phyloP scores from a whole-genome alignment of 495 filamentous ascomycete species.

The Venustampulla echinocandica region DNA sequence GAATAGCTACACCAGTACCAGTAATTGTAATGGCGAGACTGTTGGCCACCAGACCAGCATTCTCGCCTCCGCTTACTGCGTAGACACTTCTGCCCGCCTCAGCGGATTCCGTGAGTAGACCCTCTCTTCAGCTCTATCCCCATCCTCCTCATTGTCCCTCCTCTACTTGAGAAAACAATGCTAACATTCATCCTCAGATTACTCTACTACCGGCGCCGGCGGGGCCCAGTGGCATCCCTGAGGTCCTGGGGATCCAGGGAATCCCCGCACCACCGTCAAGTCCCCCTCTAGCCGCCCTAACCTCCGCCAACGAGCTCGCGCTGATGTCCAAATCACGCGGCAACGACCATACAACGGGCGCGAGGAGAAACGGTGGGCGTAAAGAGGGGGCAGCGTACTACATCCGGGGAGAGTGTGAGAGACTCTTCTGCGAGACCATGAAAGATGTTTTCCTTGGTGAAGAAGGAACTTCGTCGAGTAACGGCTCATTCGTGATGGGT shows the following conservation, averaged over 20 bases:
- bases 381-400: constrained; percentile 85
- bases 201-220: constrained; percentile 80
- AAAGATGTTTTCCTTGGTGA: constrained; percentile 90
- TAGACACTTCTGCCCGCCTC: constrained; percentile 44
- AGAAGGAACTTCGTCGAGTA: constrained; percentile 59
- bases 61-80: constrained; percentile 78
- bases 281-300: constrained; percentile 68
- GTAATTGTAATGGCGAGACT: constrained; percentile 53
- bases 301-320: constrained; percentile 50
- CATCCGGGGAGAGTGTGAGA: constrained; percentile 99
- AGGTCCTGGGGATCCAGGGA: constrained; percentile 72
- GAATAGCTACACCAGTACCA: constrained; percentile 62
- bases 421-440: constrained; percentile 96
- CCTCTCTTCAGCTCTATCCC: not conserved
- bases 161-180: not conserved
- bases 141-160: not conserved
- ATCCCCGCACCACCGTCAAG: constrained; percentile 67
- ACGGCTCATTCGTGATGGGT: constrained; percentile 68
- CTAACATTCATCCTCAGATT: constrained; percentile 38
- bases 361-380: constrained; percentile 34
- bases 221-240: constrained; percentile 95
- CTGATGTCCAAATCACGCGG: constrained; percentile 34
- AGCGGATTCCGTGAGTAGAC: constrained; percentile 55
- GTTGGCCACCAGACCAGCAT: constrained; percentile 50
- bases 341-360: constrained; percentile 24